Base-by-base conservation (phyloP, 495 filamentous ascomycete genomes). In the Elaphomyces granulatus region DNA sequence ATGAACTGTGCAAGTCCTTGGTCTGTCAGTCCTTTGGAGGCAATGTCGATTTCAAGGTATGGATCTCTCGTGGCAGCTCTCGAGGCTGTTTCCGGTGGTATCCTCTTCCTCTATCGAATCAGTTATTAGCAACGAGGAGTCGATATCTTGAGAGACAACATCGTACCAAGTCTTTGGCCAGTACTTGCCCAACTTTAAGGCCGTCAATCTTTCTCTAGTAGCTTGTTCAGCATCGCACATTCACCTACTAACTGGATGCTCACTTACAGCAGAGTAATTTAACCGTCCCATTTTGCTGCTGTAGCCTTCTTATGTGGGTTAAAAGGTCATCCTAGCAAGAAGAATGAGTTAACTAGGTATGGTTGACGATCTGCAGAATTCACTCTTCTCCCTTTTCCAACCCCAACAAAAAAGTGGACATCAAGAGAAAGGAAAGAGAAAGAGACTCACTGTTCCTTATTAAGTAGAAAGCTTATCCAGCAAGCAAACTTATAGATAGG, bases 231-330 rank as follows among this genome's bases (percentile, higher is more conserved):
- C 20, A 26, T 9, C 23, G 36, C 18, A 26, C 3, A 15, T n/a
- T 14, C 10, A 14, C 9, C 15, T n/a, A 14, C 14, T 7, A 31
- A 15, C 8, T 20, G 37, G 4, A 12, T 32, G 15, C 7, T 10
- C 32, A 38, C 60, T 42, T 48, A 61, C 62, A 15, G 62, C 53
- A 14, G 53, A 49, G 44, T 66, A 66, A 32, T 53, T 64, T 7
- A 63, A 39, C 33, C 50, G 54, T n/a, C 50, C 61, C 62, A 66
- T 66, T n/a, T n/a, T n/a, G n/a, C n/a, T n/a, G n/a, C n/a, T n/a
- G n/a, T n/a, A n/a, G n/a, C n/a, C n/a, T n/a, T n/a, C n/a, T n/a
- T n/a, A n/a, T n/a, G n/a, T n/a, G n/a, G n/a, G n/a, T n/a, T n/a
- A n/a, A n/a, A n/a, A n/a, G n/a, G n/a, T n/a, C n/a, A n/a, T n/a